Base-by-base conservation (phyloP, 1,284 basidiomycete species). In the Pyrrhoderma noxium region DNA sequence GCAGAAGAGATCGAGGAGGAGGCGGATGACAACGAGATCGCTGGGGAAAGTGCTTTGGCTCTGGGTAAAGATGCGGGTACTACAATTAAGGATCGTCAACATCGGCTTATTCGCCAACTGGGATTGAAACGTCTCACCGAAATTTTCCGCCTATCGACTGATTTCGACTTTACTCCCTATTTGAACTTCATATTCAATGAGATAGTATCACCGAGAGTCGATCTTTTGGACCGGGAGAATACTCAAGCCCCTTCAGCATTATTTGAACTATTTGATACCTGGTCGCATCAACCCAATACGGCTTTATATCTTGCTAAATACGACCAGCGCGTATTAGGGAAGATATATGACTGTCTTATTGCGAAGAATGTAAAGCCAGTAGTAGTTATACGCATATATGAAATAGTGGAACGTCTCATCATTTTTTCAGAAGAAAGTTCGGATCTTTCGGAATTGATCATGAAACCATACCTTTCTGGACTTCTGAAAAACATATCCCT, bases 181-280 rank as follows among this genome's bases (percentile, higher is more conserved):
- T 72, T 97, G 57, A 66, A 71, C 0, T 68, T 74, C 8, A 76
- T 85, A 9, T 96, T 93, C 67, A 58, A 72, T 1, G 69, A 76
- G 0, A 79, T 93, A 65, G 87, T 99, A 60, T 83, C 85, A 0
- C 93, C 94, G 0, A 86, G 94, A 16, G 71, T 99, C 22, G 70
- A 79, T 0, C 68, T 72, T 3, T 74, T 99, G 19, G 82, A 89
- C 52, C 72, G 72, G 44, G 95, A 99, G 67, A 97, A 94, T 61
- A 91, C 89, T 0, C 95, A 99, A 67, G 79, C 90, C 0, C 93
- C 94, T 0, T 95, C 93, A 0, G 85, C 92, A 0, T 73, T 97
- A 23, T 72, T 99, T 38, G 91, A 96, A 34, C 73, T 99, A 1
- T 88, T 98, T 65, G 77, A 84, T 54, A 72, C 79, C 2, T 96